Evolutionary conservation across 176 grass and related monocot genomes (phyloP).

Genomic region (Bolboschoenus planiculmis): DNA sequence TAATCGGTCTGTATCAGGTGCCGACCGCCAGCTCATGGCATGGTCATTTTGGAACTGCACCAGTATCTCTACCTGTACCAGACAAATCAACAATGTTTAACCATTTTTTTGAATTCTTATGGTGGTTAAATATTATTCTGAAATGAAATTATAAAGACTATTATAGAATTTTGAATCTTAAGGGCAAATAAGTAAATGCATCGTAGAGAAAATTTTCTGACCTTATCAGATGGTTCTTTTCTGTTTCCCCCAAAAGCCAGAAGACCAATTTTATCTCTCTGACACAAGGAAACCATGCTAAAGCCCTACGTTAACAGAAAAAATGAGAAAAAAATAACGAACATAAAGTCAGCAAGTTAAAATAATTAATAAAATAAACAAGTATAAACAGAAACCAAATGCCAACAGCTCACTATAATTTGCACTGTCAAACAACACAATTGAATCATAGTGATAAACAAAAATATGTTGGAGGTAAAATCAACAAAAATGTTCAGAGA

Average conservation of each 20-base stretch:
- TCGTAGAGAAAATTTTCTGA: slow-evolving; percentile 21
- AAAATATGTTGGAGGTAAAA: background rate
- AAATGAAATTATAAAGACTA: background rate
- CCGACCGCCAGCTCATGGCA: slow-evolving; percentile 83
- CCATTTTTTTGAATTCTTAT: slow-evolving; percentile 1
- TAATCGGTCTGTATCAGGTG: slow-evolving; percentile 57
- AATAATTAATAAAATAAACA: background rate
- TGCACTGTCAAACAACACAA: background rate
- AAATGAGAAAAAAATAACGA: background rate
- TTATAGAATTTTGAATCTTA: slow-evolving; percentile 1
- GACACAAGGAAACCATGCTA: slow-evolving; percentile 83
- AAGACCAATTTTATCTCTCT: slow-evolving; percentile 81
- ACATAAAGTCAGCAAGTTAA: background rate
- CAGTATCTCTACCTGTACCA: slow-evolving; percentile 74
- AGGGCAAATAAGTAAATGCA: background rate
- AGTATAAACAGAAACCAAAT: background rate
- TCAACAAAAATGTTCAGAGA: background rate
- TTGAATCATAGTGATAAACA: background rate
- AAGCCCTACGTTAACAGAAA: slow-evolving; percentile 52
- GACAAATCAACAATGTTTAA: background rate
- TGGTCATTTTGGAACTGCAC: slow-evolving; percentile 72
- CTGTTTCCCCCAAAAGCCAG: slow-evolving; percentile 93
- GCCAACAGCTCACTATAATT: background rate
- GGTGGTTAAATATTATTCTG: background rate
- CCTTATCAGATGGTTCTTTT: slow-evolving; percentile 97